Percentiles rank a stretch among this genome's conserved stretches.
Conservation (phyloP, 108 stramenopile genomes). For the Stephanodiscus triporus region DNA sequence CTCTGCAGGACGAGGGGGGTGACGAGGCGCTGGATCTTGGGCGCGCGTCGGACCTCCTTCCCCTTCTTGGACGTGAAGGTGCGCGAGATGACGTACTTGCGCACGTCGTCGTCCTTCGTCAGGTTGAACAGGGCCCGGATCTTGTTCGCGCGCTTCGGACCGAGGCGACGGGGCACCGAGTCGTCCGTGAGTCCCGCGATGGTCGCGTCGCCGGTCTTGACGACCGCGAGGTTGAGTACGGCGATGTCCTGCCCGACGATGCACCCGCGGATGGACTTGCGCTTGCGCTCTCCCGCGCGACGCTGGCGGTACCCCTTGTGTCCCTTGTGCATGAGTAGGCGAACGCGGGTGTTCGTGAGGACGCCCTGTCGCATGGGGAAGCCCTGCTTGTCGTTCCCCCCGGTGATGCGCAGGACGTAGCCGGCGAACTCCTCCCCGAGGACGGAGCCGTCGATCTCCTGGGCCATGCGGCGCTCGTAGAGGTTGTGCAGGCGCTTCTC, state of each 20-base stretch:
- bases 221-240: constrained; percentile 97
- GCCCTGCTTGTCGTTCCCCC: constrained; percentile 99
- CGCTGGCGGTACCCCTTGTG: constrained; percentile 92
- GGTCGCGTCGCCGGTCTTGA: constrained; percentile 92
- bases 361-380: constrained; percentile 99
- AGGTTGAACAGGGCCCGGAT: constrained; percentile 99
- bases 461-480: constrained; percentile 99
- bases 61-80: constrained; percentile 98
- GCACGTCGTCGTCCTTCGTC: constrained; percentile 99
- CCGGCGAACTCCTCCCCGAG: constrained; percentile 99
- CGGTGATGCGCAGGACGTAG: constrained; percentile 97
- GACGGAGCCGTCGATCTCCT: constrained; percentile 94
- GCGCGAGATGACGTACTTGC: constrained; percentile 97
- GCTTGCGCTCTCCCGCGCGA: constrained; percentile 98
- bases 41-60: constrained; percentile 88
- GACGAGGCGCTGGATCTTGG: constrained; percentile 99
- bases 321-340: constrained; percentile 94
- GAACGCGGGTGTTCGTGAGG: constrained; percentile 96
- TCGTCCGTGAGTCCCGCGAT: constrained; percentile 96
- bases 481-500: constrained; percentile 98
- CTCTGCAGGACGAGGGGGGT: constrained; percentile 96
- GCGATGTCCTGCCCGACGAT: constrained; percentile 98
- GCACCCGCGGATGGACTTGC: constrained; percentile 99
- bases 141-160: constrained; percentile 99
- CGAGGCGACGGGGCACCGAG: constrained; percentile 94